Evolutionary conservation across 2,329 filamentous ascomycete species (phyloP).

Genomic region (Fusarium udum): DNA sequence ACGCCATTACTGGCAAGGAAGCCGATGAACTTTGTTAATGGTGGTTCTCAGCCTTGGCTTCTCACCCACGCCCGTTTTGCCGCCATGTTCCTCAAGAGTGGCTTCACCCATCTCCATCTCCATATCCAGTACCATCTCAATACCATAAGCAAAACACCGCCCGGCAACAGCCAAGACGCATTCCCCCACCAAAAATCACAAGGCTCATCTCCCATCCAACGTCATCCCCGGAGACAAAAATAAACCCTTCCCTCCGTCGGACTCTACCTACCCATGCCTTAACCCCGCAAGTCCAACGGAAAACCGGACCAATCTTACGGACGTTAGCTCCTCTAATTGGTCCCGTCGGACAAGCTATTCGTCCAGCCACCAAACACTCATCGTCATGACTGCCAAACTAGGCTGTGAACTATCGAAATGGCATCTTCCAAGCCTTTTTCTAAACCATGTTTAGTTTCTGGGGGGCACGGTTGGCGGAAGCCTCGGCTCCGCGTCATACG

Average conservation of each 20-base stretch:
- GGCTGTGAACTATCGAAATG: neutral
- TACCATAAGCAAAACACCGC: neutral
- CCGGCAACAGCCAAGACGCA: neutral
- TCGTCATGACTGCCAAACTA: neutral
- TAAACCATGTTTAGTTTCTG: neutral
- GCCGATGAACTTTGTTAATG: neutral
- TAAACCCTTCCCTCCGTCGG: neutral
- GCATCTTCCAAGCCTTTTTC: neutral
- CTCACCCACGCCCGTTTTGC: neutral
- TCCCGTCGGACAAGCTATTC: neutral
- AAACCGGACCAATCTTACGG: neutral
- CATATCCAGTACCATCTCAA: too few species aligned
- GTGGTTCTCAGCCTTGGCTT: neutral
- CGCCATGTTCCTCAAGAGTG: neutral
- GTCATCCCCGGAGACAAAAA: neutral
- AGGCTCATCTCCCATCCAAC: neutral
- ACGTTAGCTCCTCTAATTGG: neutral
- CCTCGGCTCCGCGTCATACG: conserved; percentile 2
- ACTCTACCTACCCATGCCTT: neutral
- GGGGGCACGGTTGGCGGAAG: neutral
- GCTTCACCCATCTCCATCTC: neutral
- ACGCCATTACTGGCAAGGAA: neutral
- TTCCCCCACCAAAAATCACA: neutral
- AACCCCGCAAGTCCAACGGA: neutral
- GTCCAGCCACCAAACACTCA: neutral